Evolutionary conservation across 345 rosid genomes (phyloP).

Genomic region (Mallotus nudiflorus): DNA sequence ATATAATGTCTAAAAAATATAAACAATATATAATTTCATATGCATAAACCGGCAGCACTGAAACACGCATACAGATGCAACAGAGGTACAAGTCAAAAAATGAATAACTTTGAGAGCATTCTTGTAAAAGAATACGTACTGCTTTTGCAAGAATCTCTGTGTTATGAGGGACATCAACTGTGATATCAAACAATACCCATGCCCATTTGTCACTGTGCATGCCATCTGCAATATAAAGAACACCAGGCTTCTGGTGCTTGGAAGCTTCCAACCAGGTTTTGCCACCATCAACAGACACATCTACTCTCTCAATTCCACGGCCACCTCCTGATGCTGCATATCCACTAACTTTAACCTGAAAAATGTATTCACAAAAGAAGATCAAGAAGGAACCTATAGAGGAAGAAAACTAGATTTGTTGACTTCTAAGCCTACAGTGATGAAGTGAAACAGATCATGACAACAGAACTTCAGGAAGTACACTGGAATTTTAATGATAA

Average conservation of each 20-base stretch:
- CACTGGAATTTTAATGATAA: conserved; percentile 1
- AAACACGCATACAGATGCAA: not conserved
- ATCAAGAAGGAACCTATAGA: not conserved
- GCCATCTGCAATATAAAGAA: conserved; percentile 60
- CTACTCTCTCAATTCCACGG: conserved; percentile 94
- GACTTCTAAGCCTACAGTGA: not conserved
- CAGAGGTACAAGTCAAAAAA: not conserved
- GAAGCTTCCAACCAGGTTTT: conserved; percentile 87
- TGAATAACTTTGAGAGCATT: not conserved
- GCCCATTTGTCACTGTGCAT: conserved; percentile 84
- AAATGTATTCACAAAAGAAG: conserved; percentile 2
- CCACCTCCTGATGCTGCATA: conserved; percentile 98
- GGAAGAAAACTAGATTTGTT: conserved; percentile 1
- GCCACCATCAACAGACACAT: conserved; percentile 88
- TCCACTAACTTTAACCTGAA: conserved; percentile 74
- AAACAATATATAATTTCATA: too few species aligned
- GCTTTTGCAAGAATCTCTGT: conserved; percentile 87
- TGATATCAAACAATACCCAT: conserved; percentile 86
- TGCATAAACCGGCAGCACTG: not conserved
- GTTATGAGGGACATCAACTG: conserved; percentile 48
- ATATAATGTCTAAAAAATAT: too few species aligned
- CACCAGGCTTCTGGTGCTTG: conserved; percentile 65
- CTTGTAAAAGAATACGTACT: conserved; percentile 40
- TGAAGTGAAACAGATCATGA: not conserved
- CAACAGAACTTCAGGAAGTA: not conserved